These are phyloP conservation scores for Eleusine coracana DNA, from an alignment of 176 grass and related monocot species.

Conservation along the genomic window DNA sequence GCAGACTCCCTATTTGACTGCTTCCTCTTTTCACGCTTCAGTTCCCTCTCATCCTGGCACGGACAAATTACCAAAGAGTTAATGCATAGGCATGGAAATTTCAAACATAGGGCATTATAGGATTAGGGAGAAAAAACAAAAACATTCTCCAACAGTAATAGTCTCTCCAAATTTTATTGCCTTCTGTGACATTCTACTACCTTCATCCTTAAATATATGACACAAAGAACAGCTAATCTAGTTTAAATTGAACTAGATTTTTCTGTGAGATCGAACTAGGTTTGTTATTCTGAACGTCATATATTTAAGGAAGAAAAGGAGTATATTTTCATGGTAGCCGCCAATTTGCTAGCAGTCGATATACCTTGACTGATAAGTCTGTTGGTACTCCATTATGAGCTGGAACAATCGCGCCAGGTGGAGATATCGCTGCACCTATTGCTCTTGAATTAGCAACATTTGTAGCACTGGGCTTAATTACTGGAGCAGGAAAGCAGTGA, in stretches of 20 bases:
- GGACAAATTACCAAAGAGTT: conserved; percentile 5
- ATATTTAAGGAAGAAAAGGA: too few species aligned
- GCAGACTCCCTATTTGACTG: conserved; percentile 96
- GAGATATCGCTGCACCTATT: conserved; percentile 43
- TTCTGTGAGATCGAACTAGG: too few species aligned
- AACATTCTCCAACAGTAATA: neutral
- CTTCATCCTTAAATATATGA: too few species aligned
- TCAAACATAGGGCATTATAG: neutral
- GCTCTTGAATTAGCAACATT: conserved; percentile 48
- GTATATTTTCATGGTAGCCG: neutral
- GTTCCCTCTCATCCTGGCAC: conserved; percentile 73
- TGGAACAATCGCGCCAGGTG: conserved; percentile 36
- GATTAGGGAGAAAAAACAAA: neutral
- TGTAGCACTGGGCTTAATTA: conserved; percentile 53
- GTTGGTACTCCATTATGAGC: conserved; percentile 44
- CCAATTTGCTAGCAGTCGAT: conserved; percentile 10
- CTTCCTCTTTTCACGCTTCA: conserved; percentile 82
- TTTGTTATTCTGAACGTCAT: too few species aligned
- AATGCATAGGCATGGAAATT: neutral
- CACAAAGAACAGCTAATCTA: too few species aligned
- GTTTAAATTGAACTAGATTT: too few species aligned
- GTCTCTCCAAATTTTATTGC: neutral
- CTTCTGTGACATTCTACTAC: neutral
- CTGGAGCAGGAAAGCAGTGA: conserved; percentile 53
- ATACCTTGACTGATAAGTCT: conserved; percentile 75